Evolutionary conservation across 192 early-diverging fungal species (phyloP), one percentile per base, ranked within the genome.

Genomic region (Linnemannia hyalina): DNA sequence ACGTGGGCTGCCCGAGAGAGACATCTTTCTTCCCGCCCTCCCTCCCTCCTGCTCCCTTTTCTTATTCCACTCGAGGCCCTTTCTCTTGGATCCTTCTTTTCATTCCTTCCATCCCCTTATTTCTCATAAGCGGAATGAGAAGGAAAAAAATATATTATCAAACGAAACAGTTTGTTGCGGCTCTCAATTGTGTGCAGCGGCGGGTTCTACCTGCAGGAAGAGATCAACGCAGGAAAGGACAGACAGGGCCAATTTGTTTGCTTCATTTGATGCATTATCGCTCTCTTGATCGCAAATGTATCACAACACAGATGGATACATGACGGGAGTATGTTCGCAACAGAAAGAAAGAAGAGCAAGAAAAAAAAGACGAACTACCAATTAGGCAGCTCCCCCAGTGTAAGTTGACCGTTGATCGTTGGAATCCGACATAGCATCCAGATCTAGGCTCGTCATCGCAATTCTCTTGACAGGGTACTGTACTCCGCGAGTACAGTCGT

Each of bases 221-320:
- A 46, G 13, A 46, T 11, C 11, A 46, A 13, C 11, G 7, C 78
- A 71, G 41, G 20, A 42, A 42, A 71, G 38, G 71, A 8, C 41
- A 40, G 1, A 40, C 40, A 42, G 1, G 71, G 22, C 41, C 23
- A 73, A 20, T 73, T 73, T 22, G 22, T 46, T 16, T 41, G 41
- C 49, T 52, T 52, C 49, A 65, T 65, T 65, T 65, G 60, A 65
- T 65, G 29, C 60, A 65, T 65, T 65, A 65, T 65, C 60, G 60
- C 60, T 65, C 60, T 65, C 60, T 35, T 65, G 29, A 65, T 65
- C 60, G 60, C 60, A 65, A 65, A 65, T 52, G 26, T 65, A 32
- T 9, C 29, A 23, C 55, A 26, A 65, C 26, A 65, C 60, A 26
- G 60, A 32, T 29, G 29, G 32, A 29, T 65, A 65, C 26, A 29